These are phyloP conservation scores for Leptosphaerulina australis DNA, from an alignment of 2,329 filamentous ascomycete genomes.

Conservation along the genomic window DNA sequence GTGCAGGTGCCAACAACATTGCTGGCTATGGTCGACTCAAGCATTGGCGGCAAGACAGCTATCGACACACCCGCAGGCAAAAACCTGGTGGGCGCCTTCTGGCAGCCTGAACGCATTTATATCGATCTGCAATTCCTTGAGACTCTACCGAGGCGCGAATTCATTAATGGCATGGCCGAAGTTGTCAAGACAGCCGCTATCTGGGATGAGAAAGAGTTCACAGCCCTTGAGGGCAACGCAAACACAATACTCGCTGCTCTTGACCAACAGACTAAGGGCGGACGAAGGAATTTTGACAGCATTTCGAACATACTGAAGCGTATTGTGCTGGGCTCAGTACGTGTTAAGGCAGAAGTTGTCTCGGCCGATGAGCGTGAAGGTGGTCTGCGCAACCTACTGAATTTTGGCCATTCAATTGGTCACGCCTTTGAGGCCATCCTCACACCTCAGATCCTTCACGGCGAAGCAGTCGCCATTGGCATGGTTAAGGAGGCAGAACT, in stretches of 20 bases:
- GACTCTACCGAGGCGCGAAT: conserved; percentile 86
- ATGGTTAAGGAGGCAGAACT: conserved; percentile 99
- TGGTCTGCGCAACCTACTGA: conserved; percentile 89
- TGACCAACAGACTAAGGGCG: conserved; percentile 63
- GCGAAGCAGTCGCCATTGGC: conserved; percentile 93
- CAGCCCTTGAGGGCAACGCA: conserved; percentile 81
- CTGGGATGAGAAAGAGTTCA: conserved; percentile 88
- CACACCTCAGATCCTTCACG: conserved; percentile 92
- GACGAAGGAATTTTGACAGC: conserved; percentile 66
- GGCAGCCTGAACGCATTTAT: conserved; percentile 93
- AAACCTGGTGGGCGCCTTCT: conserved; percentile 94
- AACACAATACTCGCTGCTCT: conserved; percentile 75
- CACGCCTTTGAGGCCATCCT: conserved; percentile 96
- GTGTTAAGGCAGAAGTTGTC: conserved; percentile 92
- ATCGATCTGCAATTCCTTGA: conserved; percentile 92
- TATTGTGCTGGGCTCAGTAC: conserved; percentile 86
- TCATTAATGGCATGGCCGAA: conserved; percentile 99
- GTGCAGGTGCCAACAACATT: conserved; percentile 96
- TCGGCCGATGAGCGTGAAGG: conserved; percentile 94
- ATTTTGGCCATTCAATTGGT: conserved; percentile 97
- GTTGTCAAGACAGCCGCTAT: conserved; percentile 98
- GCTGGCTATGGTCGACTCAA: conserved; percentile 97
- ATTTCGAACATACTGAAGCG: conserved; percentile 63
- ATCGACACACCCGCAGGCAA: conserved; percentile 97
- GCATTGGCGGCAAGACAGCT: conserved; percentile 96